Conservation (phyloP, 1,139 yeast genomes). For the Kodamaea anthophila region DNA sequence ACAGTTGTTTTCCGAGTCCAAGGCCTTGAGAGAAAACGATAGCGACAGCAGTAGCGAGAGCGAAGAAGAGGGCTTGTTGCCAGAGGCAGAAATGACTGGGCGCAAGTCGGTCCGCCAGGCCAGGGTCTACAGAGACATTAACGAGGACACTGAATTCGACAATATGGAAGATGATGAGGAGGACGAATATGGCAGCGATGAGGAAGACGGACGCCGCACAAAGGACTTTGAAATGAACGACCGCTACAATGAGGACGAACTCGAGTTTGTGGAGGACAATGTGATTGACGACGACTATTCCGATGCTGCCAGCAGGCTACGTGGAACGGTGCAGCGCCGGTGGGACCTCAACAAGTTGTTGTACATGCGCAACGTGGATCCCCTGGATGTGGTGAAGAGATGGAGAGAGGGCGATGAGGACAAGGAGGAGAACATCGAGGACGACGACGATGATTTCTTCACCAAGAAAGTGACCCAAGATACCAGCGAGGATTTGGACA, state of each 20-base stretch:
- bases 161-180: conserved; percentile 21
- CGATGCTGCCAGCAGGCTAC: conserved; percentile 41
- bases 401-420: conserved; percentile 57
- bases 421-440: conserved; percentile 47
- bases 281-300: conserved; percentile 38
- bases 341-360: conserved; percentile 82
- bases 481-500: conserved; percentile 27
- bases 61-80: conserved; percentile 30
- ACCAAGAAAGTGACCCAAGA: conserved; percentile 39
- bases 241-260: conserved; percentile 40
- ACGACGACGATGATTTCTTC: conserved; percentile 52
- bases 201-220: conserved; percentile 31
- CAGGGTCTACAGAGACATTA: conserved; percentile 45
- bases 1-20: conserved; percentile 60
- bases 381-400: conserved; percentile 66
- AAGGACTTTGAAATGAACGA: conserved; percentile 48
- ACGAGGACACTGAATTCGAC: conserved; percentile 47
- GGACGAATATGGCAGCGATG: conserved; percentile 31
- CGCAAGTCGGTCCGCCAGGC: conserved; percentile 57
- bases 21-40: conserved; percentile 39
- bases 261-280: conserved; percentile 46
- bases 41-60: conserved; percentile 35
- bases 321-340: conserved; percentile 36
- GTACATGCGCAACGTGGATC: conserved; percentile 70
- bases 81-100: conserved; percentile 44